Evolutionary conservation across 345 rosid genomes (phyloP).

Genomic region (Eucalyptus regnans): DNA sequence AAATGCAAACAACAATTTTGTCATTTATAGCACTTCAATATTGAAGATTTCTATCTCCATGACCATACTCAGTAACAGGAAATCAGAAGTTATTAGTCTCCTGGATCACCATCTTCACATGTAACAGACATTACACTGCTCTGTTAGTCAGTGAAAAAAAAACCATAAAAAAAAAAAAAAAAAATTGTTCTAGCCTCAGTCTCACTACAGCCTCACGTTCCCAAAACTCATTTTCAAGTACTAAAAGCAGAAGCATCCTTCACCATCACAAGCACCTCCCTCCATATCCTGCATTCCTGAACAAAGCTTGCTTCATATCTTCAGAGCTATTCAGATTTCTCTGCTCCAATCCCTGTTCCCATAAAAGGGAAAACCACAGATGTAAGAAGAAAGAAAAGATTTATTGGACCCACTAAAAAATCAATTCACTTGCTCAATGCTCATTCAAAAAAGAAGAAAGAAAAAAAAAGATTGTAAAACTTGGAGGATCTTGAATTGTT

Average conservation of each 20-base stretch:
- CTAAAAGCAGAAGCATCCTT: not conserved
- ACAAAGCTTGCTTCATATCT: slow-evolving; percentile 84
- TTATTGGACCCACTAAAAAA: not conserved
- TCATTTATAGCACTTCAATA: not conserved
- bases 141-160: not conserved
- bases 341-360: slow-evolving; percentile 26
- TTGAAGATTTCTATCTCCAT: not conserved
- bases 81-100: not conserved
- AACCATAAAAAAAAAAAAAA: not conserved
- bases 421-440: not conserved
- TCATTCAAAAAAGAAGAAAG: not conserved
- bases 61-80: not conserved
- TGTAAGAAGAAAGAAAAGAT: not conserved
- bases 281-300: slow-evolving; percentile 90
- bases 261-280: slow-evolving; percentile 58
- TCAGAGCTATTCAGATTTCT: slow-evolving; percentile 36
- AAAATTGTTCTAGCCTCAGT: not conserved
- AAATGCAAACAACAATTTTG: not conserved
- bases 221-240: not conserved
- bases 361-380: not conserved
- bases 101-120: not conserved
- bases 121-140: not conserved
- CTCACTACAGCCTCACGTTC: not conserved
- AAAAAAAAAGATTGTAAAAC: not conserved
- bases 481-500: not conserved